A percentile compares a stretch with the other conserved stretches of the same genome.
Conservation (phyloP, 495 filamentous ascomycete species). For the Penicillium lagena region DNA sequence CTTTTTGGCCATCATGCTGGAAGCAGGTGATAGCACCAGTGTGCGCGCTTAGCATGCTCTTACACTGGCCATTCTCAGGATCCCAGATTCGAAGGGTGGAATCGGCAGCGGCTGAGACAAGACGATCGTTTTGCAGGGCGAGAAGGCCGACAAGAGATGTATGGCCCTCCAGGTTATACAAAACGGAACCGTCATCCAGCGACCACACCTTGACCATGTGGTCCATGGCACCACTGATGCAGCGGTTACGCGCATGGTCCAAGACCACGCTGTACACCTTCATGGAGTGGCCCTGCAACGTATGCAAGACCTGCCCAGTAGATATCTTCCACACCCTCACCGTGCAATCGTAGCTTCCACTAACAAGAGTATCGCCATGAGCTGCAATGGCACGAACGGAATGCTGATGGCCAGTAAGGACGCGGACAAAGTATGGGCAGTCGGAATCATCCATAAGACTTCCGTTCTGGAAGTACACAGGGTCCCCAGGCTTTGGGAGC, state of each 20-base stretch:
- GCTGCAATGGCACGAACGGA: constrained; percentile 98
- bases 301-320: constrained; percentile 82
- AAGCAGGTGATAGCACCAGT: constrained; percentile 98
- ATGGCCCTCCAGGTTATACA: constrained; percentile 92
- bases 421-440: constrained; percentile 90
- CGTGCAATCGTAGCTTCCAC: constrained; percentile 93
- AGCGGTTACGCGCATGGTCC: constrained; percentile 85
- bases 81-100: constrained; percentile 97
- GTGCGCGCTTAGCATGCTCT: constrained; percentile 81
- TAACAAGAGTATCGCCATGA: constrained; percentile 94
- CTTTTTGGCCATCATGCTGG: constrained; percentile 94
- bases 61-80: constrained; percentile 86
- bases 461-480: constrained; percentile 67
- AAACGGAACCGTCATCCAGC: constrained; percentile 74
- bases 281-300: constrained; percentile 79
- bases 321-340: constrained; percentile 98
- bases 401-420: constrained; percentile 78
- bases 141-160: constrained; percentile 89
- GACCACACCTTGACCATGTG: constrained; percentile 98
- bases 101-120: constrained; percentile 94
- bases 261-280: constrained; percentile 98
- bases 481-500: constrained; percentile 74
- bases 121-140: constrained; percentile 76
- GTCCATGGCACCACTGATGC: constrained; percentile 98
- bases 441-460: constrained; percentile 72